phyloP scores from a whole-genome alignment of 2,329 filamentous ascomycete species.

The Neonectria neomacrospora region DNA sequence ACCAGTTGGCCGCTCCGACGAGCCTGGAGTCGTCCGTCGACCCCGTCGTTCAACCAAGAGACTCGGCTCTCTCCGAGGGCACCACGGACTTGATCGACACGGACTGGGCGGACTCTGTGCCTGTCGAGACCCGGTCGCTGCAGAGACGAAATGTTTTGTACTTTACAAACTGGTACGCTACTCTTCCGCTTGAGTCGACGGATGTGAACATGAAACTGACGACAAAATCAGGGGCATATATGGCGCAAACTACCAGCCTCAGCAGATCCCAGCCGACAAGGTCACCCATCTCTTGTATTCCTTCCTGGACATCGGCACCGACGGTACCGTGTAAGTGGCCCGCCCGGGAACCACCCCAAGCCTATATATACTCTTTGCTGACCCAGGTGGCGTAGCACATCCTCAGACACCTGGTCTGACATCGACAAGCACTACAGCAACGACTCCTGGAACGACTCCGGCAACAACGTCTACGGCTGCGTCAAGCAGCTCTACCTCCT shows the following conservation, averaged over 20 bases:
- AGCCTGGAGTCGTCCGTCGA: background rate
- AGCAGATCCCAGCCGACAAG: slow-evolving; percentile 73
- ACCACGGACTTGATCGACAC: background rate
- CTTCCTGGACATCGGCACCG: slow-evolving; percentile 58
- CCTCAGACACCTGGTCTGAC: slow-evolving; percentile 56
- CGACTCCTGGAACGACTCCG: slow-evolving; percentile 68
- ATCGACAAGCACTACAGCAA: slow-evolving; percentile 73
- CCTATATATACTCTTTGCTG: background rate
- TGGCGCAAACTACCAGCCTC: slow-evolving; percentile 75
- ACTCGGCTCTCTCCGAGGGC: background rate
- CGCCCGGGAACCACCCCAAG: accelerated
- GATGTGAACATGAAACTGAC: slow-evolving; percentile 3
- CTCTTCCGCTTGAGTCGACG: background rate
- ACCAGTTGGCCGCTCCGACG: background rate
- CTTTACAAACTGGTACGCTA: slow-evolving; percentile 64
- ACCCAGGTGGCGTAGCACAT: slow-evolving; percentile 34
- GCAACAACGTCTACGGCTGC: slow-evolving; percentile 79
- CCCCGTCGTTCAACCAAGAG: background rate
- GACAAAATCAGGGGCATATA: slow-evolving; percentile 72
- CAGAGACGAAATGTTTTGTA: slow-evolving; percentile 58
- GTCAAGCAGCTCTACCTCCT: slow-evolving; percentile 80
- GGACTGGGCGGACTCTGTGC: background rate
- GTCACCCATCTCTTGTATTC: slow-evolving; percentile 79
- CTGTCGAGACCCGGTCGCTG: slow-evolving; percentile 29
- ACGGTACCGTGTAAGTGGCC: slow-evolving; percentile 59